These are phyloP conservation scores for Fusarium subtropicale DNA, from an alignment of 2,329 filamentous ascomycete species.

Conservation along the genomic window DNA sequence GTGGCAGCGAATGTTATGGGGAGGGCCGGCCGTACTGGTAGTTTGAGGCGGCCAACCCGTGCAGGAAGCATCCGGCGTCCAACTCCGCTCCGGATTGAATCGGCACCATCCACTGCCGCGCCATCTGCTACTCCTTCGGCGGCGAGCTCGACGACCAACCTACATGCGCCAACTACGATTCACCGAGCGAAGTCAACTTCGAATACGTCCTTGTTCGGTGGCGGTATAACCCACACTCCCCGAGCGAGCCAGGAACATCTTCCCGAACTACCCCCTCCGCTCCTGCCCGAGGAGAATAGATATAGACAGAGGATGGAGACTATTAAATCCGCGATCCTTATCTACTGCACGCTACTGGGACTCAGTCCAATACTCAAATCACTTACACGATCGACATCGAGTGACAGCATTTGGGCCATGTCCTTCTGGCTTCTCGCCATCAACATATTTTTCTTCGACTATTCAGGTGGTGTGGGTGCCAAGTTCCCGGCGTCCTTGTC, in stretches of 20 bases:
- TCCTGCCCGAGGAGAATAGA: slow-evolving; percentile 54
- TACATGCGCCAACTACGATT: slow-evolving; percentile 46
- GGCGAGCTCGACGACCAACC: slow-evolving; percentile 61
- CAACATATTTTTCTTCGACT: slow-evolving; percentile 99
- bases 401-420: slow-evolving; percentile 97
- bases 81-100: slow-evolving; percentile 47
- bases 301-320: slow-evolving; percentile 74
- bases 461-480: slow-evolving; percentile 74
- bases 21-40: slow-evolving; percentile 52
- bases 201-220: slow-evolving; percentile 63
- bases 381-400: slow-evolving; percentile 90
- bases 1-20: slow-evolving; percentile 53
- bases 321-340: slow-evolving; percentile 90
- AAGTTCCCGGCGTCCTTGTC: slow-evolving; percentile 82
- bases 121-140: slow-evolving; percentile 50
- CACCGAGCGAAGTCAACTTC: slow-evolving; percentile 65
- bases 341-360: slow-evolving; percentile 91
- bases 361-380: slow-evolving; percentile 96
- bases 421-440: slow-evolving; percentile 92
- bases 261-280: slow-evolving; percentile 46
- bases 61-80: slow-evolving; percentile 55
- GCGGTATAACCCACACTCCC: slow-evolving; percentile 41
- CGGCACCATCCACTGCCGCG: slow-evolving; percentile 42
- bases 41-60: slow-evolving; percentile 51
- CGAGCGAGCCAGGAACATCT: slow-evolving; percentile 49